Conservation (phyloP, 2,329 filamentous ascomycete genomes). For the Ophiostoma sp. region DNA sequence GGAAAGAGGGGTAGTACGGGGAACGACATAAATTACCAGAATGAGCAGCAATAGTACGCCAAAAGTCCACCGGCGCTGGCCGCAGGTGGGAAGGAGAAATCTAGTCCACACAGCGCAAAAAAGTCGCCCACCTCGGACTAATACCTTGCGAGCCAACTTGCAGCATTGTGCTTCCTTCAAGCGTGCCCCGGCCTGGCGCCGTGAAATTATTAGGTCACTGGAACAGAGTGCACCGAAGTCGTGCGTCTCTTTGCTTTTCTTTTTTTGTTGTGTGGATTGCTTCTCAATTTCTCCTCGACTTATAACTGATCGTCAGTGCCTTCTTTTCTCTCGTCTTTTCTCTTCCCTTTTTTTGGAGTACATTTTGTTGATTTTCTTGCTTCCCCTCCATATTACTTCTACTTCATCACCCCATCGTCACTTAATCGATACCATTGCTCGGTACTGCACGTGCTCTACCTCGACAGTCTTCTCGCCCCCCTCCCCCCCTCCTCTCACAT, state of each 20-base stretch:
- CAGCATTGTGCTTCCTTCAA: not conserved
- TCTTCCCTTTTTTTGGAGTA: slow-evolving; percentile 1
- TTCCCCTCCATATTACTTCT: slow-evolving; percentile 20
- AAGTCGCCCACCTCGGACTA: slow-evolving; percentile 32
- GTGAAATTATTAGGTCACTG: slow-evolving; percentile 6
- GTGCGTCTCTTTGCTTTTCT: slow-evolving; percentile 33
- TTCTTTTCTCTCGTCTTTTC: not conserved
- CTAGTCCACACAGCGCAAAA: slow-evolving; percentile 3
- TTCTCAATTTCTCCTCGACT: not conserved
- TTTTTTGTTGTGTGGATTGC: slow-evolving; percentile 1
- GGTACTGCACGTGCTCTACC: not conserved
- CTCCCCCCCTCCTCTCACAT: not conserved
- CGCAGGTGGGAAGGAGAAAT: slow-evolving; percentile 15
- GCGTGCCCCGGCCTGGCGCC: not conserved
- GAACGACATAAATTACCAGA: slow-evolving; percentile 8
- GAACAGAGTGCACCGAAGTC: not conserved
- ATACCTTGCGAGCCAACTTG: slow-evolving; percentile 32
- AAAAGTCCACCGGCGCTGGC: slow-evolving; percentile 11
- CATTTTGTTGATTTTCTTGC: not conserved
- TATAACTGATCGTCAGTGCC: slow-evolving; percentile 9
- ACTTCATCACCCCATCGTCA: not conserved
- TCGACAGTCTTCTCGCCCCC: too few relatives aligned
- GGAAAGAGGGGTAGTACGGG: slow-evolving; percentile 21
- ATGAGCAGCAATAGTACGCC: not conserved
- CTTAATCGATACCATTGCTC: not conserved